Base-by-base conservation (phyloP, 495 filamentous ascomycete genomes). In the Hypoxylon lenormandii region DNA sequence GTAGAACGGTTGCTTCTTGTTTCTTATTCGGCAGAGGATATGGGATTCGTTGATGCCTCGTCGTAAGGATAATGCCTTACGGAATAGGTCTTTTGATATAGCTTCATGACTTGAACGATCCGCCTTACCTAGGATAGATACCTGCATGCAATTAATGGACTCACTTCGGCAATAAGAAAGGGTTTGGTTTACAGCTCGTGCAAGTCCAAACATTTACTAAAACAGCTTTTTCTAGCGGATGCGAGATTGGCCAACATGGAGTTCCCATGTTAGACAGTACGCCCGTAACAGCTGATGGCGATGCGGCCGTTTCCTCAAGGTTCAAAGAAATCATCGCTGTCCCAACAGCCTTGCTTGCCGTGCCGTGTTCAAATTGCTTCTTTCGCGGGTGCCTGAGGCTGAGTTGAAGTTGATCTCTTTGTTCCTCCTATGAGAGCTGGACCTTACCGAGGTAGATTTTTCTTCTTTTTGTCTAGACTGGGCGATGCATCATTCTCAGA, bases 401-500 rank as follows among this genome's bases (percentile, higher is more conserved):
- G 23, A 19, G 5, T 3, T 3, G 19, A n/a, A 19, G 5, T 3
- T 7, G 19, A 4, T 19, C 37, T 49, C 4, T 11, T 37, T 4
- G 13, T 10, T 18, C 37, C 13, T 49, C 16, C 12, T 38, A 12
- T 40, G 42, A 36, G 5, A 43, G 10, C n/a, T 15, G 19, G 57
- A 42, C 36, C 28, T 30, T 45, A 10, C 15, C n/a, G 42, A 48
- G n/a, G 28, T 7, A 46, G 16, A 58, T 19, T 19, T 40, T 21
- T 26, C 23, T 21, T 7, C 4, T 45, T 18, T 48, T 16, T 54
- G 15, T 30, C 11, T 42, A 56, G 30, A 49, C n/a, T 33, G 22
- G 36, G 40, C 40, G 49, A 64, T 56, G 36, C 60, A 64, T 60
- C 55, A 64, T 38, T 43, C 23, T 50, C 51, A 51, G 36, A 36